Percentiles rank a stretch among this genome's conserved stretches.
phyloP scores from a whole-genome alignment of 2,329 filamentous ascomycete genomes.

The Emmonsia crescens region DNA sequence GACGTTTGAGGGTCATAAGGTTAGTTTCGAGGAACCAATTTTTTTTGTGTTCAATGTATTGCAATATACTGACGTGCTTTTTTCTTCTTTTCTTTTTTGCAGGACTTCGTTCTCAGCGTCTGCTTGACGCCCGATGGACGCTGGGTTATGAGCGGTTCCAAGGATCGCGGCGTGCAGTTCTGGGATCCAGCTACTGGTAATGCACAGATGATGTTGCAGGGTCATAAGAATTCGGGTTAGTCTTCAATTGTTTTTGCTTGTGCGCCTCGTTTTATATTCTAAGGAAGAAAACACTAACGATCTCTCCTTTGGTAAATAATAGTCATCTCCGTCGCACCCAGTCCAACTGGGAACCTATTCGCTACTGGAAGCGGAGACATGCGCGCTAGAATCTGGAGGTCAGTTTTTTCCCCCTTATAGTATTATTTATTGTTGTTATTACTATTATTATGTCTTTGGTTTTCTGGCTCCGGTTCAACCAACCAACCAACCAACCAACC shows the following conservation, averaged over 20 bases:
- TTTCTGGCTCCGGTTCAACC: not conserved
- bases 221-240: constrained; percentile 86
- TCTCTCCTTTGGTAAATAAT: constrained; percentile 10
- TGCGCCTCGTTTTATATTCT: not conserved
- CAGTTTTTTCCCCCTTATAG: constrained; percentile 14
- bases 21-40: constrained; percentile 33
- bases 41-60: not conserved
- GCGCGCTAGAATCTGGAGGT: constrained; percentile 96
- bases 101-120: constrained; percentile 95
- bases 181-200: constrained; percentile 92
- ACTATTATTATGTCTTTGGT: not conserved
- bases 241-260: constrained; percentile 8
- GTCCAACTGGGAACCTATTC: constrained; percentile 77
- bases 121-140: constrained; percentile 86
- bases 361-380: constrained; percentile 96
- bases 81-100: constrained; percentile 1
- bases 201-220: constrained; percentile 96
- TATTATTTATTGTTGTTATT: not conserved
- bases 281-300: constrained; percentile 8
- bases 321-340: constrained; percentile 95
- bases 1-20: constrained; percentile 94
- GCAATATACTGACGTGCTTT: not conserved
- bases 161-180: constrained; percentile 95
- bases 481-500: no score
- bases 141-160: constrained; percentile 96